Percentiles rank a stretch among this genome's conserved stretches.
These are phyloP conservation scores for Castanea sativa DNA, from an alignment of 306 rosid genomes.

Conservation along the genomic window DNA sequence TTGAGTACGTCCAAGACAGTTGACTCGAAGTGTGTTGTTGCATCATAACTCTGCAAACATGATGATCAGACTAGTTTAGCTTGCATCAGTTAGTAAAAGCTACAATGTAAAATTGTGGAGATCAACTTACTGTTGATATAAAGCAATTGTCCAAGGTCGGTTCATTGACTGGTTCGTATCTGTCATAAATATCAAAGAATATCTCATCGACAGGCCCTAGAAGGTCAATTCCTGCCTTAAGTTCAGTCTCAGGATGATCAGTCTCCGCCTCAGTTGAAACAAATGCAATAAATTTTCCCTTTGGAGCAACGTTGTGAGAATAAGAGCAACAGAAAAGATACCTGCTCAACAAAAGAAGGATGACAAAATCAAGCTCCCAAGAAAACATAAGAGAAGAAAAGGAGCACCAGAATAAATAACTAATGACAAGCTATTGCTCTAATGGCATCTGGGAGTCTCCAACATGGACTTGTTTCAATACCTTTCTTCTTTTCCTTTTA, in stretches of 20 bases:
- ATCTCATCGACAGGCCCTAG: slow-evolving; percentile 91
- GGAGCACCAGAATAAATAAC: not conserved
- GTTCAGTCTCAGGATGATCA: slow-evolving; percentile 75
- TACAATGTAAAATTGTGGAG: not conserved
- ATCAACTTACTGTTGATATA: slow-evolving; percentile 68
- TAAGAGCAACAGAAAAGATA: slow-evolving; percentile 94
- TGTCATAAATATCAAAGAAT: slow-evolving; percentile 79
- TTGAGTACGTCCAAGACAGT: slow-evolving; percentile 85
- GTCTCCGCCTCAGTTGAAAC: slow-evolving; percentile 97
- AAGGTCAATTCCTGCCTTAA: slow-evolving; percentile 90
- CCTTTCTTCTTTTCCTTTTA: not conserved
- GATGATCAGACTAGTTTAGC: not conserved
- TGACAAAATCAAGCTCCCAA: not conserved
- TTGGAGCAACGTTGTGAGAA: slow-evolving; percentile 97
- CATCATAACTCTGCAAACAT: slow-evolving; percentile 84
- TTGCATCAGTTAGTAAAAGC: not conserved
- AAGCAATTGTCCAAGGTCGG: slow-evolving; percentile 88
- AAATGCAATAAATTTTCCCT: slow-evolving; percentile 92
- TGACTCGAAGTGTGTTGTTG: slow-evolving; percentile 96
- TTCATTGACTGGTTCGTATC: slow-evolving; percentile 91
- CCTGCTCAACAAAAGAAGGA: slow-evolving; percentile 43
- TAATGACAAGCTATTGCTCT: not conserved
- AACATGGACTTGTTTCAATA: not conserved
- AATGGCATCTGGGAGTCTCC: not conserved
- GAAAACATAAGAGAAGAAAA: not conserved